These are phyloP conservation scores for Sugiyamaella pinicola DNA, from an alignment of 1,139 yeast genomes.

Conservation along the genomic window DNA sequence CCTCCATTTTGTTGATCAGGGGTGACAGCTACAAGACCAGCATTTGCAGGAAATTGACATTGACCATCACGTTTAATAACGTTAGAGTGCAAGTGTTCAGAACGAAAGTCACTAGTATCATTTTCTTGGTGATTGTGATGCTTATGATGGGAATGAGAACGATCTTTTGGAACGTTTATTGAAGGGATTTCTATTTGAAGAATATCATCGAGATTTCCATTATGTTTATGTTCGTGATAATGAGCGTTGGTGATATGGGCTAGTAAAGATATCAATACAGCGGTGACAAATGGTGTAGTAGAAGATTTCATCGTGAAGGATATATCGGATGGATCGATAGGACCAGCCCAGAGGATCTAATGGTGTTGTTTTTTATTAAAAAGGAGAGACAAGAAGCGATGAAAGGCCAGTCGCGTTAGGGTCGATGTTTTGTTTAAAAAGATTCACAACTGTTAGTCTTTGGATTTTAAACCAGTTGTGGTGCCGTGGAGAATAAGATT, in stretches of 20 bases:
- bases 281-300: constrained; percentile 2
- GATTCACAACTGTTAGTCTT: not conserved
- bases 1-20: constrained; percentile 64
- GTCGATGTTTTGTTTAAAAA: not conserved
- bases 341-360: constrained; percentile 3
- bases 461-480: not conserved
- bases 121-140: constrained; percentile 7
- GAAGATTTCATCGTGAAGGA: not conserved
- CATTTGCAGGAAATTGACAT: constrained; percentile 66
- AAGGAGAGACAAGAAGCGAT: not conserved
- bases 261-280: not conserved
- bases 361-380: not conserved
- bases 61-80: constrained; percentile 43
- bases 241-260: not conserved
- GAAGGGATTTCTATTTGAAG: constrained; percentile 12
- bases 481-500: not conserved
- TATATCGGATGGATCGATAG: not conserved
- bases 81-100: not conserved
- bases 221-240: constrained; percentile 6
- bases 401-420: not conserved
- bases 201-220: constrained; percentile 9
- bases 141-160: not conserved
- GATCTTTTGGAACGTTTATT: not conserved
- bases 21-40: constrained; percentile 70
- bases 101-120: not conserved